These are phyloP conservation scores for Beta macrorhiza DNA, from an alignment of 179 eudicot species.

Conservation along the genomic window DNA sequence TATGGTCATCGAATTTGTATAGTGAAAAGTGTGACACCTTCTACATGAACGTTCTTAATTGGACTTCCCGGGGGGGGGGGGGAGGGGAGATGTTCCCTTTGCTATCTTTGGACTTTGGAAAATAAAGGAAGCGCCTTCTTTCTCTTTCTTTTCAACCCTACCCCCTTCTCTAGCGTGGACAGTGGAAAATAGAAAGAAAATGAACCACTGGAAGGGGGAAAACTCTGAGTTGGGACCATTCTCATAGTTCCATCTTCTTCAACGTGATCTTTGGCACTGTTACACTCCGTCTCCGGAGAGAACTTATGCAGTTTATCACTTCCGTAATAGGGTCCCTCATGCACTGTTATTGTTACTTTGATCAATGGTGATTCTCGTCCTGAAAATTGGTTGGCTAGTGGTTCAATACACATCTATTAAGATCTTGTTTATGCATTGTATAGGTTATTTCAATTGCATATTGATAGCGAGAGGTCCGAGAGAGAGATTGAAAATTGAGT, in stretches of 20 bases:
- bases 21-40: too few species aligned
- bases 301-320: not conserved
- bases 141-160: not conserved
- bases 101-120: not conserved
- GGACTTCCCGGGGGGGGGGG: too few species aligned
- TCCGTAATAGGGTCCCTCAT: not conserved
- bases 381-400: too few species aligned
- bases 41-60: too few species aligned
- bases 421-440: not conserved
- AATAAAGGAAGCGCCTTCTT: not conserved
- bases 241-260: not conserved
- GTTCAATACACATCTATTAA: not conserved
- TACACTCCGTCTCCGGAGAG: not conserved
- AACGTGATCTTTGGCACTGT: not conserved
- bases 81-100: too few species aligned
- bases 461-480: too few species aligned
- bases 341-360: not conserved
- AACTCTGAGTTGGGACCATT: not conserved
- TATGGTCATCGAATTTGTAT: too few species aligned
- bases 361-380: not conserved
- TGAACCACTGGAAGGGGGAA: not conserved
- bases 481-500: too few species aligned
- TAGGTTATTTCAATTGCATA: too few species aligned
- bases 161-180: not conserved
- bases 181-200: not conserved